Percentiles rank a stretch among this genome's conserved stretches.
phyloP scores from a whole-genome alignment of 345 rosid species.

The Linum trigynum region DNA sequence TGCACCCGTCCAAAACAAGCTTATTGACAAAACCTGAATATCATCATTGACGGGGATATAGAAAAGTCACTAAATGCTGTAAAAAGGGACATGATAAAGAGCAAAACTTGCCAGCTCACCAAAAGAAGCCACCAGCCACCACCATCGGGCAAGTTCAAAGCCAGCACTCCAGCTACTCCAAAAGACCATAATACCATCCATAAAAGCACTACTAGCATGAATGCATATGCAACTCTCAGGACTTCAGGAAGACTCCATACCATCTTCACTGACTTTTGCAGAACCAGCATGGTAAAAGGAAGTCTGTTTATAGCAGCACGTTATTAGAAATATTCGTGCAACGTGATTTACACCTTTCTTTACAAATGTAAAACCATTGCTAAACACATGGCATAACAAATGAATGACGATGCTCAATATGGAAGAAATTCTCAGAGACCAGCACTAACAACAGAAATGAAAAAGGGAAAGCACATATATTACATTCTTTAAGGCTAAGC shows the following conservation, averaged over 20 bases:
- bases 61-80: constrained; percentile 9
- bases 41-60: constrained; percentile 15
- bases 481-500: too few relatives aligned
- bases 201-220: constrained; percentile 64
- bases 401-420: too few relatives aligned
- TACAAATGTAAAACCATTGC: background rate
- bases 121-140: constrained; percentile 94
- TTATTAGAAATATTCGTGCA: constrained; percentile 13
- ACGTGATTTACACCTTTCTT: background rate
- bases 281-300: constrained; percentile 84
- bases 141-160: constrained; percentile 55
- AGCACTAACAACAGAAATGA: too few relatives aligned
- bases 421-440: too few relatives aligned
- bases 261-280: constrained; percentile 73
- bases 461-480: too few relatives aligned
- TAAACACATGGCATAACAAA: too few relatives aligned
- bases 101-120: constrained; percentile 99
- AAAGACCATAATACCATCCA: constrained; percentile 95
- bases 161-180: constrained; percentile 88
- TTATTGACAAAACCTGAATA: constrained; percentile 74
- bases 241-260: constrained; percentile 93
- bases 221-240: constrained; percentile 60
- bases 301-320: constrained; percentile 42
- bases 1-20: constrained; percentile 98
- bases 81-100: constrained; percentile 19